Base-by-base conservation (phyloP, 2,329 filamentous ascomycete genomes). In the Stagonosporopsis rhizophila region DNA sequence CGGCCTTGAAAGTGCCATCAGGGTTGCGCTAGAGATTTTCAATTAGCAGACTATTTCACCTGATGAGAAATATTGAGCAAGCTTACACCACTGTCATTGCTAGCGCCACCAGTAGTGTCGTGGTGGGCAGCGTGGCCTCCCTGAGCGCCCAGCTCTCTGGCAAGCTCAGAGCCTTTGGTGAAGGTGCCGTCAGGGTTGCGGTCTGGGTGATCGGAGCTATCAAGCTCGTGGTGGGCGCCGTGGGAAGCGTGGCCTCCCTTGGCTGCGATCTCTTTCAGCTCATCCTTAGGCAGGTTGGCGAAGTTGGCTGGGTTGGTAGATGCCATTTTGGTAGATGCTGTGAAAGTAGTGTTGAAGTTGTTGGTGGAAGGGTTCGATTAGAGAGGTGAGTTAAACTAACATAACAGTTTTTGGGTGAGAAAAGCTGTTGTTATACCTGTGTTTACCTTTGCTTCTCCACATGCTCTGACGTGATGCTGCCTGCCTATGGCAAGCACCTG, bases 241-340 rank as follows among this genome's bases (percentile, higher is more conserved):
- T 77, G 73, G 48, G 69, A 74, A 15, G 78, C 75, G 46, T 79
- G 77, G 4, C 80, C 81, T n/a, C 81, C 81, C 69, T 81, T 83
- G 48, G 75, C 74, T 14, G 79, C 80, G 52, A 82, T 81, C 52
- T 78, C 78, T 27, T 72, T 69, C 51, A 83, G 79, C 60, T 83
- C 78, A 38, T 82, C 80, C 48, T 78, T 80, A 56, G 80, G 75
- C 35, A 79, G 78, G 73, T 83, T 83, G 73, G 80, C 80, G 60
- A 83, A 83, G 75, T 83, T 83, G 54, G 73, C 77, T 30, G 80
- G 80, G 73, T 83, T 83, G 62, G 75, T 73, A 57, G 71, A 73
- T 34, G 75, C 69, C 75, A 77, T 77, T 19, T 44, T 58, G 65
- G 65, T 38, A 44, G 11, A 14, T 58, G 28, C 34, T 52, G 30